Evolutionary conservation across 2,329 filamentous ascomycete species (phyloP), one percentile per base, ranked within the genome.

Genomic region (Neocucurbitaria cava): DNA sequence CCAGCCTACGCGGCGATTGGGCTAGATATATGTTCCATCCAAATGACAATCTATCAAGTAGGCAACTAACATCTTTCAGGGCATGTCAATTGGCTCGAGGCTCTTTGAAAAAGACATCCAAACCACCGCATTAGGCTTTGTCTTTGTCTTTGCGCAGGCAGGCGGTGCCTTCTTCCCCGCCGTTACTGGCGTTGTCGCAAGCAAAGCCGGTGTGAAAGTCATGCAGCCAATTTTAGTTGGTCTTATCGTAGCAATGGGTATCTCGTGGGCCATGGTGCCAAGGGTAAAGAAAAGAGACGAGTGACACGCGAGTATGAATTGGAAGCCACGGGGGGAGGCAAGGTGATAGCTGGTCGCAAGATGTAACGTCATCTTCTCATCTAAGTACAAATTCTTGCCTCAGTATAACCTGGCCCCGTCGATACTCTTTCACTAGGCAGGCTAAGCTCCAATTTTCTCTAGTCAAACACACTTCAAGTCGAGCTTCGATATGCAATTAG

Each of bases 71-170:
- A 3, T 20, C 8, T 48, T 38, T n/a, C 21, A 84, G 81, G 82
- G 81, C 2, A 82, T 87, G 30, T 82, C 80, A 0, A 78, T 85
- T 1, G 83, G 76, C 0, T 80, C 82, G 0, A 84, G 81, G 54
- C 68, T 85, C 0, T 85, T 87, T 51, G 70, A 79, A 0, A 73
- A 75, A 10, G 75, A 81, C 11, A 76, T 82, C 2, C 78, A 79
- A 18, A 71, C 81, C 2, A 78, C 82, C 2, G 81, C 81, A 4
- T 69, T 85, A 26, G 79, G 81, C 0, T 79, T 85, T n/a, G 77
- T 86, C 1, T 87, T 87, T 53, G 81, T 86, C 0, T 75, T 85
- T 18, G 83, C 82, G 0, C 84, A 86, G 62, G 77, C 83, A 4
- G 84, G 83, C 1, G 83, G 82, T 0, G 80, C 82, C 0, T 61